Evolutionary conservation across 345 rosid species (phyloP).

Genomic region (Noccaea caerulescens): DNA sequence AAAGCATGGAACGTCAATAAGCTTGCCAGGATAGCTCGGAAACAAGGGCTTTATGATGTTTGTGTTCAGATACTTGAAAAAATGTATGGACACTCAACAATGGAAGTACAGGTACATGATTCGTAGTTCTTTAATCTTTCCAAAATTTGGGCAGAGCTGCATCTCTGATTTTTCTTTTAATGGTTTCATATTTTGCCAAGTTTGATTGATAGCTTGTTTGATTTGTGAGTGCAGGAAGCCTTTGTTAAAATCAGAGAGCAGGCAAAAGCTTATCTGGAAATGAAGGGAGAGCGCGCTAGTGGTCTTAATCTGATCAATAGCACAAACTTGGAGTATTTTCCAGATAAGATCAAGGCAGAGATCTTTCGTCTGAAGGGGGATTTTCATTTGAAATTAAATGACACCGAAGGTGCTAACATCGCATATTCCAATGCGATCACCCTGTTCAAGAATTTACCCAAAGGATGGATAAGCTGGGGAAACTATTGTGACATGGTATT

Average conservation of each 20-base stretch:
- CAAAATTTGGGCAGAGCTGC: conserved; percentile 12
- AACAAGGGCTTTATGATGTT: conserved; percentile 95
- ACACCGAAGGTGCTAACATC: conserved; percentile 77
- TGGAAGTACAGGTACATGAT: conserved; percentile 94
- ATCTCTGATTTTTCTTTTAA: not conserved
- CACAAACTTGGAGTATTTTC: conserved; percentile 93
- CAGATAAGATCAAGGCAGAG: conserved; percentile 86
- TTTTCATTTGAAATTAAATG: conserved; percentile 78
- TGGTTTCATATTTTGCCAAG: not conserved
- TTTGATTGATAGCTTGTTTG: conserved; percentile 16
- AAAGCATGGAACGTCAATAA: conserved; percentile 99
- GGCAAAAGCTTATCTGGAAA: conserved; percentile 92
- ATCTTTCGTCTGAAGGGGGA: conserved; percentile 87
- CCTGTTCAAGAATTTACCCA: conserved; percentile 87
- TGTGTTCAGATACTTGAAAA: conserved; percentile 90
- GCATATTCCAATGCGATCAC: conserved; percentile 86
- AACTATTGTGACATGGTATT: conserved; percentile 93
- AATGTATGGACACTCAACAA: conserved; percentile 97
- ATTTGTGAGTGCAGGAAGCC: conserved; percentile 70
- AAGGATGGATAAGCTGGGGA: conserved; percentile 99
- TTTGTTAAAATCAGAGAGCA: conserved; percentile 98
- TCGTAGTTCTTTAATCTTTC: conserved; percentile 10
- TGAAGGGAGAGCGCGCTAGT: conserved; percentile 86
- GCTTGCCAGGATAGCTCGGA: conserved; percentile 95
- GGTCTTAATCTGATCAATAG: conserved; percentile 89